These are phyloP conservation scores for Candida berthetii DNA, from an alignment of 805 yeast species.

Conservation along the genomic window DNA sequence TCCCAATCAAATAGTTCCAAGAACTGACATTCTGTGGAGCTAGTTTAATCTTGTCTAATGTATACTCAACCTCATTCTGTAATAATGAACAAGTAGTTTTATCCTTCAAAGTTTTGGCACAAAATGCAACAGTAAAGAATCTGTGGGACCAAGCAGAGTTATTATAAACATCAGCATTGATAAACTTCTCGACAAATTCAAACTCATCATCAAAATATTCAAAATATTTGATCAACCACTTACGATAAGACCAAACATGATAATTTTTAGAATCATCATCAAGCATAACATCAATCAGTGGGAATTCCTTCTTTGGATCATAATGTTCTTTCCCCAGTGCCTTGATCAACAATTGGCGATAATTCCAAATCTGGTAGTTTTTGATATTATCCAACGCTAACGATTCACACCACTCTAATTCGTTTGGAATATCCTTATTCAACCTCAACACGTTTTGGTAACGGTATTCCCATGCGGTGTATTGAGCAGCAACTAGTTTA, in stretches of 20 bases:
- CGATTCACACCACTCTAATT: constrained; percentile 75
- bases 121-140: constrained; percentile 40
- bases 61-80: constrained; percentile 47
- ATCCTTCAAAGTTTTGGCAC: constrained; percentile 5
- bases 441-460: constrained; percentile 41
- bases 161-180: constrained; percentile 68
- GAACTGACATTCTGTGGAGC: constrained; percentile 81
- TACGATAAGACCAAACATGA: constrained; percentile 92
- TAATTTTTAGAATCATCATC: constrained; percentile 83
- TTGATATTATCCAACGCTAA: constrained; percentile 75
- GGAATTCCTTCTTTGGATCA: constrained; percentile 50
- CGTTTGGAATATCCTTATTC: constrained; percentile 33
- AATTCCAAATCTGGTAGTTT: constrained; percentile 97
- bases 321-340: constrained; percentile 23
- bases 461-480: constrained; percentile 81
- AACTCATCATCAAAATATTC: constrained; percentile 45
- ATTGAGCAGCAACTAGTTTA: constrained; percentile 76
- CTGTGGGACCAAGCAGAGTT: constrained; percentile 94
- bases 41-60: constrained; percentile 37
- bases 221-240: constrained; percentile 69
- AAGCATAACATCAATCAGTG: constrained; percentile 61
- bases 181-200: constrained; percentile 37
- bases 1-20: constrained; percentile 78
- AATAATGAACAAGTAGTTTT: no score
- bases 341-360: constrained; percentile 62